Percentiles rank a stretch among this genome's conserved stretches.
Conservation (phyloP, 768 basidiomycete genomes). For the Amanita pseudoporphyria region DNA sequence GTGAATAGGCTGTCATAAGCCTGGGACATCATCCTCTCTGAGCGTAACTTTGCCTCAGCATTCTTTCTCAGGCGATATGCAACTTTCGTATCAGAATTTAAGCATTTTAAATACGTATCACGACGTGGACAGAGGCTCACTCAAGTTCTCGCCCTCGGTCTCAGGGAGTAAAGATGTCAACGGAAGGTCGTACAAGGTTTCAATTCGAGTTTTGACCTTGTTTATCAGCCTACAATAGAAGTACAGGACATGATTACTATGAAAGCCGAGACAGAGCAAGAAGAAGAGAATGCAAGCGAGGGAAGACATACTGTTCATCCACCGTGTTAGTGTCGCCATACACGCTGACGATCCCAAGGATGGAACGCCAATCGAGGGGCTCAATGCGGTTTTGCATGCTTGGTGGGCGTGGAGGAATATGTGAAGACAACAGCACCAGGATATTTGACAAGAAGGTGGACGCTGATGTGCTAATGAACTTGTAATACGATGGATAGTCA, state of each 20-base stretch:
- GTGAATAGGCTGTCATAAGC: slow-evolving; percentile 5
- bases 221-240: slow-evolving; percentile 16
- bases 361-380: slow-evolving; percentile 53
- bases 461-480: slow-evolving; percentile 32
- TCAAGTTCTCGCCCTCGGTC: neutral
- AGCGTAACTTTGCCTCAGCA: neutral
- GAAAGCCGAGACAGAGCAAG: neutral
- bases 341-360: slow-evolving; percentile 44
- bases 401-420: slow-evolving; percentile 43
- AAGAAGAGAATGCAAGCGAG: neutral
- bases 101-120: neutral
- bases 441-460: slow-evolving; percentile 39
- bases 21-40: neutral
- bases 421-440: slow-evolving; percentile 43
- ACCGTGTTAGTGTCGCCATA: slow-evolving; percentile 25
- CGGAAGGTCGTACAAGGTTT: slow-evolving; percentile 14
- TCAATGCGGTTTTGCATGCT: slow-evolving; percentile 58
- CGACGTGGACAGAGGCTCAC: neutral
- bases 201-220: slow-evolving; percentile 21
- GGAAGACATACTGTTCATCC: slow-evolving; percentile 26
- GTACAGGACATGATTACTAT: slow-evolving; percentile 8
- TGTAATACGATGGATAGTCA: slow-evolving; percentile 20
- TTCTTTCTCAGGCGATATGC: slow-evolving; percentile 4
- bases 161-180: neutral
- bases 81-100: neutral